Evolutionary conservation across 306 rosid species (phyloP), one percentile per base, ranked within the genome.

Genomic region (Hippophae tibetana): DNA sequence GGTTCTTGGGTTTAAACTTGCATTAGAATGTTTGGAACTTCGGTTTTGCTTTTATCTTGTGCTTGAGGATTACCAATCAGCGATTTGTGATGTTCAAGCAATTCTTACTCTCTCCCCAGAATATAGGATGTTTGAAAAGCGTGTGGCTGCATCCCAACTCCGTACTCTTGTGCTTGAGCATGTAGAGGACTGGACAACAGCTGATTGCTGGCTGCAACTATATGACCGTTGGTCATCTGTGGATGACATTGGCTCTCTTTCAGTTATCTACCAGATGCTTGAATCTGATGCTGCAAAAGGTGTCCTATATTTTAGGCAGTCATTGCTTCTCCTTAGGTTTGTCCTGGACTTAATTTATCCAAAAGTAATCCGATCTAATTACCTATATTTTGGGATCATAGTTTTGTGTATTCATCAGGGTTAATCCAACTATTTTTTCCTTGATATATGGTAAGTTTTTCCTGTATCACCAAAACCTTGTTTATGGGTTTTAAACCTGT

Each of bases 171-270:
- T 89, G 52, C 81, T 69, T 55, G 97, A 82, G 76, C 97, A 89
- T 73, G 87, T 89, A 50, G 87, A 74, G 52, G 84, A 82, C 65
- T 89, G 95, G 97, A 89, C 97, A 41, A 78, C 93, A 7, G 97
- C 89, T 61, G 97, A 89, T 76, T 89, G 93, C 54, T 89, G 97
- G 97, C 79, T 79, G 52, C 87, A 76, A 62, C 68, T 89, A 77
- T 89, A 89, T 53, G 93, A 89, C 66, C 80, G 93, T 63, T 89
- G 97, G 97, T 89, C 97, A 43, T 76, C 95, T 44, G 95, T 89
- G 63, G 93, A 89, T 75, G 97, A 89, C 80, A 78, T 82, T 26
- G 95, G 94, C 47, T 89, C 97, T 53, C 84, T 89, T 43, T 86
- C 97, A 43, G 95, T 89, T 57, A 89, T 89, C 66, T 84, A 80